These are phyloP conservation scores for Xylariaceae sp. DNA, from an alignment of 2,329 filamentous ascomycete genomes.

Conservation along the genomic window DNA sequence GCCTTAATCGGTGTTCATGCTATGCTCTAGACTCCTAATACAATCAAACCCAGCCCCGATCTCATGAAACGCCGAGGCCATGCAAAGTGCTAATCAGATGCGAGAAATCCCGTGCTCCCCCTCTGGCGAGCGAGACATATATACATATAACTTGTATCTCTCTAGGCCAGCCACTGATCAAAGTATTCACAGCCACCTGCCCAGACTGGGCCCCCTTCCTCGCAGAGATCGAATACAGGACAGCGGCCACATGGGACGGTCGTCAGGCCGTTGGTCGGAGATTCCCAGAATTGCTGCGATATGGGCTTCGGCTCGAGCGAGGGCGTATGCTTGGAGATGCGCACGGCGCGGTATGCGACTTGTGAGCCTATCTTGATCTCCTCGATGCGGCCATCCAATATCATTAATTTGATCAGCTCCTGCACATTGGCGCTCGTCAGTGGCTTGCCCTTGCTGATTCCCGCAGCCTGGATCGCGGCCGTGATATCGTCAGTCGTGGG, in stretches of 20 bases:
- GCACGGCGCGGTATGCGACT: constrained; percentile 49
- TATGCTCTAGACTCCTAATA: neutral
- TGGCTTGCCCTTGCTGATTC: constrained; percentile 68
- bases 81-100: constrained; percentile 2
- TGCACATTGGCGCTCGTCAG: constrained; percentile 72
- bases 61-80: constrained; percentile 14
- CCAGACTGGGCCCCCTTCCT: constrained; percentile 84
- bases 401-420: constrained; percentile 81
- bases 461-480: constrained; percentile 62
- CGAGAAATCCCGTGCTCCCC: no score
- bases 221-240: constrained; percentile 89
- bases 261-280: constrained; percentile 67
- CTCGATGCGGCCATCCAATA: constrained; percentile 83
- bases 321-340: constrained; percentile 39
- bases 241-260: constrained; percentile 89
- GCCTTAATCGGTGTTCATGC: no score
- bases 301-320: constrained; percentile 19
- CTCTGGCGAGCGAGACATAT: no score
- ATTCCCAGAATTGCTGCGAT: constrained; percentile 31
- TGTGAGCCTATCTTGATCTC: constrained; percentile 46
- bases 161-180: constrained; percentile 66
- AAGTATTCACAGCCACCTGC: constrained; percentile 92
- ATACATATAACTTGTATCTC: neutral
- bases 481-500: constrained; percentile 78
- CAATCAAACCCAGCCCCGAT: neutral